Conservation (phyloP, 768 basidiomycete genomes). For the Chiua virens region DNA sequence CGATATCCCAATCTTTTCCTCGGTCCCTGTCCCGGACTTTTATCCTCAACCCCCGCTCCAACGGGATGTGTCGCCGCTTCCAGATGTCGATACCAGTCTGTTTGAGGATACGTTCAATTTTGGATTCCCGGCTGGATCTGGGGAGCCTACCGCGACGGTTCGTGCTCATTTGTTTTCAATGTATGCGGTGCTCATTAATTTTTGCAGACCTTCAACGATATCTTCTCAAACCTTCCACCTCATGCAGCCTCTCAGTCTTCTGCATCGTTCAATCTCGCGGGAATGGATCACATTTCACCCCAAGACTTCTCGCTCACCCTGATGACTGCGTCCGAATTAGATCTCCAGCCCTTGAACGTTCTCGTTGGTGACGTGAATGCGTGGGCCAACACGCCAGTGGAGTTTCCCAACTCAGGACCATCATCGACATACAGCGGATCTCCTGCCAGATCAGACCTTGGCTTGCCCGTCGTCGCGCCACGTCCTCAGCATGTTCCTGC, state of each 20-base stretch:
- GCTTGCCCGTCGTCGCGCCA: slow-evolving; percentile 29
- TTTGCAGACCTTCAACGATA: slow-evolving; percentile 20
- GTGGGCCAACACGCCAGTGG: slow-evolving; percentile 15
- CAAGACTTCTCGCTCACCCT: slow-evolving; percentile 14
- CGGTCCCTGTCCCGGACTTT: background rate
- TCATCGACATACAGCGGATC: slow-evolving; percentile 48
- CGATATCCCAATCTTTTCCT: slow-evolving; percentile 25
- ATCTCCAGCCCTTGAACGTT: slow-evolving; percentile 1
- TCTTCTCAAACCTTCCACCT: slow-evolving; percentile 25
- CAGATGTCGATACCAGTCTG: slow-evolving; percentile 47
- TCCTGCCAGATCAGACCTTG: slow-evolving; percentile 32
- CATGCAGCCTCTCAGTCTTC: slow-evolving; percentile 14
- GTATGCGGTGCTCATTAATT: background rate
- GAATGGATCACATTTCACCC: slow-evolving; percentile 29
- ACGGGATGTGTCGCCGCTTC: slow-evolving; percentile 47
- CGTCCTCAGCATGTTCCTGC: slow-evolving; percentile 20
- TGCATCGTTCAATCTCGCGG: slow-evolving; percentile 16
- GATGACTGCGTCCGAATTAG: slow-evolving; percentile 7
- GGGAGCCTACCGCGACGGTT: slow-evolving; percentile 16
- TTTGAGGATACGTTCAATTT: slow-evolving; percentile 45
- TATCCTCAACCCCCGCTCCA: slow-evolving; percentile 31
- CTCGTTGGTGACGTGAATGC: background rate
- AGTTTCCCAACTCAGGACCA: slow-evolving; percentile 30
- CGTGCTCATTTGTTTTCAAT: background rate
- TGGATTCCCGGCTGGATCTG: slow-evolving; percentile 19